Evolutionary conservation across 257 asterid genomes (phyloP), one percentile per base, ranked within the genome.

Genomic region (Scutellaria baicalensis): DNA sequence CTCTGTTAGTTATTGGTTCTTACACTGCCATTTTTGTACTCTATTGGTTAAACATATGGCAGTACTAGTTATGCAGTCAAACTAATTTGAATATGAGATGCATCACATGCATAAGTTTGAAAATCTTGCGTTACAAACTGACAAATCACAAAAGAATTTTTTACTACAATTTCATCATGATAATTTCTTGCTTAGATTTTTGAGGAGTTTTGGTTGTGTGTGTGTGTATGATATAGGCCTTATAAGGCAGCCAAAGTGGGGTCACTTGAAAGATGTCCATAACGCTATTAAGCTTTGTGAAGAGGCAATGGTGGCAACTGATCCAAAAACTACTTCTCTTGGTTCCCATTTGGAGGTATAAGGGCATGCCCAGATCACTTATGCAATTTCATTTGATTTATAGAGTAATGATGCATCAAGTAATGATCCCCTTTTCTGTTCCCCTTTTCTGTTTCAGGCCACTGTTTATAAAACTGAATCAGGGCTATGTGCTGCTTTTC

Each of bases 221-320:
- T 20, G 13, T 27, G 44, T 90, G 97, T 67, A 48, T 70, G 43
- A 61, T 79, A 2, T 79, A 86, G 96, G 97, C 42, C 89, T 78
- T 77, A 9, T 78, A 64, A 82, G 86, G 33, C 91, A 91, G 77
- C 97, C 97, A 33, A 91, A 90, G 59, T 91, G 96, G 96, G 91
- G 95, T 9, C 97, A 89, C 83, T 76, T 91, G 70, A 89, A 84
- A 85, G 92, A 89, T 75, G 70, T 91, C 27, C 97, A 91, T 69
- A 87, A 84, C 77, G 91, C 95, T 47, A 81, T 91, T 73, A 91
- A 89, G 71, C 95, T 88, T 59, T 91, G 97, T 74, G 96, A 91
- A 84, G 91, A 68, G 50, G 93, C 97, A 71, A 88, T 91, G 84
- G 77, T 91, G 56, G 88, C 81, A 71, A 80, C 89, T 56, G 93